phyloP scores from a whole-genome alignment of 768 basidiomycete genomes.

The Tricholoma hemisulphureum region DNA sequence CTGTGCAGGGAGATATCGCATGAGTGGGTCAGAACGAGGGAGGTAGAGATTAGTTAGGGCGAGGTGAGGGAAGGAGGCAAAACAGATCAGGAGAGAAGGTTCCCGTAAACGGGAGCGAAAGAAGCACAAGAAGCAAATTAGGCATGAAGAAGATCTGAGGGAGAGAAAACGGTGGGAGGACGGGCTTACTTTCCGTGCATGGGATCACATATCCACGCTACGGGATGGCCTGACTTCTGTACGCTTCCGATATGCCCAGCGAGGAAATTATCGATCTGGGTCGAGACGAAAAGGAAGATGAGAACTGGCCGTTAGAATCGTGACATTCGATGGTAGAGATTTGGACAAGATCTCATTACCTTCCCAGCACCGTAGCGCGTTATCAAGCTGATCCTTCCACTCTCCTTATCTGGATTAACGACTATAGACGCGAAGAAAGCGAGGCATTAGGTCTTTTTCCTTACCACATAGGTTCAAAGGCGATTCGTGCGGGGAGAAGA shows the following conservation, averaged over 20 bases:
- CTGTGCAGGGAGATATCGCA: constrained; percentile 62
- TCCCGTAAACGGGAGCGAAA: neutral
- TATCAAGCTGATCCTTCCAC: constrained; percentile 85
- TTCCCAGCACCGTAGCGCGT: constrained; percentile 91
- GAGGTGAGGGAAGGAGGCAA: constrained; percentile 5
- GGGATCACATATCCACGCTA: constrained; percentile 94
- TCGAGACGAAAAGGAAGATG: neutral
- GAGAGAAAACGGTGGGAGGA: constrained; percentile 10
- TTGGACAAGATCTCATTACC: constrained; percentile 37
- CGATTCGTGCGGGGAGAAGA: neutral
- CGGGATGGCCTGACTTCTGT: constrained; percentile 76
- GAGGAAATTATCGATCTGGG: constrained; percentile 73
- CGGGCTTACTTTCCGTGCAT: constrained; percentile 93
- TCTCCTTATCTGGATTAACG: constrained; percentile 82
- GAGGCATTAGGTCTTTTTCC: neutral
- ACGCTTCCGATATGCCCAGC: constrained; percentile 82
- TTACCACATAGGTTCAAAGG: neutral
- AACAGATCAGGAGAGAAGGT: neutral
- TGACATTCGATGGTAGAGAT: neutral
- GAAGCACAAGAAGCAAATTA: neutral
- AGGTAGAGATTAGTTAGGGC: neutral
- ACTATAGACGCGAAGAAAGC: constrained; percentile 42
- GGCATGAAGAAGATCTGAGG: neutral
- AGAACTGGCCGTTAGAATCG: constrained; percentile 4
- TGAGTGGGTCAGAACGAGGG: neutral